A percentile compares a stretch with the other conserved stretches of the same genome.
These are phyloP conservation scores for Cucurbitaria berberidis DNA, from an alignment of 2,329 filamentous ascomycete genomes.

Conservation along the genomic window DNA sequence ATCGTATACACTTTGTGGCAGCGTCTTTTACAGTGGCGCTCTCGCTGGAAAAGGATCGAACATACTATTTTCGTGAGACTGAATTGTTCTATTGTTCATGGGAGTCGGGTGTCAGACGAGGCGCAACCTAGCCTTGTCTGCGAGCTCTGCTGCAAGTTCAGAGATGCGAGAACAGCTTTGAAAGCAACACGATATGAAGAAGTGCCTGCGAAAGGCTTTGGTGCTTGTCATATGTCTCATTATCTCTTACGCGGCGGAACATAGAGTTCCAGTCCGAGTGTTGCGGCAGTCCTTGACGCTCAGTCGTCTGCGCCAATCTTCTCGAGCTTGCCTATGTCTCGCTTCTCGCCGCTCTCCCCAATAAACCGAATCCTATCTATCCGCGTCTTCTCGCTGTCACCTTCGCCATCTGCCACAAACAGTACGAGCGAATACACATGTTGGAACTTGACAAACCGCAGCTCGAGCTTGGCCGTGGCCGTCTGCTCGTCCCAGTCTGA, in stretches of 20 bases:
- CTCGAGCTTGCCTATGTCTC: conserved; percentile 92
- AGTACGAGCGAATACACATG: conserved; percentile 85
- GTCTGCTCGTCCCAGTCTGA: conserved; percentile 73
- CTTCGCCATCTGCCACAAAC: conserved; percentile 82
- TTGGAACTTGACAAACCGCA: conserved; percentile 98
- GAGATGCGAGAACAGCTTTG: neutral
- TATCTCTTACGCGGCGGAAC: neutral
- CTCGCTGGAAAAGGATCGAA: conserved; percentile 60
- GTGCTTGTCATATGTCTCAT: neutral
- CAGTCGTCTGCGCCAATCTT: conserved; percentile 78
- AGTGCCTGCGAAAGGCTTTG: neutral
- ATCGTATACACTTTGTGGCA: conserved; percentile 50
- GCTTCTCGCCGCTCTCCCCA: conserved; percentile 89
- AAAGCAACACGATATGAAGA: neutral
- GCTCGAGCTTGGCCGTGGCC: conserved; percentile 59
- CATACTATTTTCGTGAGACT: conserved; percentile 46
- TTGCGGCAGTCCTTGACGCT: neutral
- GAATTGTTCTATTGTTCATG: too few species aligned
- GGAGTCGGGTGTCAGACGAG: too few species aligned
- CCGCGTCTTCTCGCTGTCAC: conserved; percentile 83
- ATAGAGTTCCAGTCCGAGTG: neutral
- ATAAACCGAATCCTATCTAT: conserved; percentile 80
- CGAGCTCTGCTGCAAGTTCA: neutral
- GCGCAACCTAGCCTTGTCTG: neutral
- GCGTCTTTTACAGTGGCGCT: conserved; percentile 44